Evolutionary conservation across 495 filamentous ascomycete genomes (phyloP).

Genomic region (Cercophora scortea): DNA sequence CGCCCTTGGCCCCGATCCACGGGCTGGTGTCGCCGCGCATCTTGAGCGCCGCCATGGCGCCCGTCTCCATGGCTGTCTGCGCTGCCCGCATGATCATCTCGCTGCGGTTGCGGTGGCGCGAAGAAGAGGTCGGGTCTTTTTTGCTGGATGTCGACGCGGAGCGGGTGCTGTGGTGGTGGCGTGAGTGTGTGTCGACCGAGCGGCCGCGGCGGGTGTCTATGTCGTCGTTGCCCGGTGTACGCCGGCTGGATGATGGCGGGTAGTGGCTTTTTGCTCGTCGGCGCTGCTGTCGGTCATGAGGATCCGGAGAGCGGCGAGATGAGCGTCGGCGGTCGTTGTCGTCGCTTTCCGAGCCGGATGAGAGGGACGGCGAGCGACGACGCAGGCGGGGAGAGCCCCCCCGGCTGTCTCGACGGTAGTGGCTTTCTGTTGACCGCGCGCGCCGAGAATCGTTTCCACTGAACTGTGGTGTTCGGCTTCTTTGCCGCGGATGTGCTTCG

Average conservation of each 20-base stretch:
- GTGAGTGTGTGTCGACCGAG: no score
- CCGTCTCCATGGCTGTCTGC: conserved; percentile 17
- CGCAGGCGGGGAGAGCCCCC: not conserved
- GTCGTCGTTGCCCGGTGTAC: no score
- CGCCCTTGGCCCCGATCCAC: conserved; percentile 19
- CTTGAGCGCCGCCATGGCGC: conserved; percentile 21
- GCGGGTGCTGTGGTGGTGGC: no score
- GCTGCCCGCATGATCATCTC: conserved; percentile 9
- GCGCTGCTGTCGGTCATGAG: not conserved
- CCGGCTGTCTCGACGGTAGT: not conserved
- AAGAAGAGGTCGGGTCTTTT: not conserved
- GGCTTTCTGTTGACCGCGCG: no score
- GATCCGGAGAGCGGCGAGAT: not conserved
- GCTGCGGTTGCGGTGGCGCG: not conserved
- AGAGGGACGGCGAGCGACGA: not conserved
- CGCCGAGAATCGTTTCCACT: no score
- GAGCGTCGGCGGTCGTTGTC: not conserved
- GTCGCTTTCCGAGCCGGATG: not conserved
- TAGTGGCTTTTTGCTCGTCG: not conserved
- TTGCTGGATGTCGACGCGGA: not conserved
- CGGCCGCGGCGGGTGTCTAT: no score
- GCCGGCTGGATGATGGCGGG: not conserved
- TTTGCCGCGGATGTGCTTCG: no score
- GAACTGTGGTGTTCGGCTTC: no score
- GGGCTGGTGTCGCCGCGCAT: conserved; percentile 16